Conservation (phyloP, 371 early-diverging fungal species). For the Apophysomyces trapeziformis region DNA sequence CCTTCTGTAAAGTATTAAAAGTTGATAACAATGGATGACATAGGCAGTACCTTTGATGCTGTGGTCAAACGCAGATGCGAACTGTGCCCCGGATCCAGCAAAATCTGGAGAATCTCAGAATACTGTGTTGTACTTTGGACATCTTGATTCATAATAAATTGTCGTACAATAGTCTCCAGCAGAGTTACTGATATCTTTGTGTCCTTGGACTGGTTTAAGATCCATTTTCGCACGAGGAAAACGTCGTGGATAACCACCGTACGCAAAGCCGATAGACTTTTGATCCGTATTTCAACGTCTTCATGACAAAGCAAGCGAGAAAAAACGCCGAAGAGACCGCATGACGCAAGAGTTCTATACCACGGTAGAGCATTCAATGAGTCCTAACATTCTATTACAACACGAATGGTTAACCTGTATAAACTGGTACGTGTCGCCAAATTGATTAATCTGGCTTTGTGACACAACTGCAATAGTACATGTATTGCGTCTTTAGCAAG, state of each 20-base stretch:
- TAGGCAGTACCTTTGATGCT: slow-evolving; percentile 25
- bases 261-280: slow-evolving; percentile 71
- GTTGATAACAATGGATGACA: neutral
- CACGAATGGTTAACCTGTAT: slow-evolving; percentile 40
- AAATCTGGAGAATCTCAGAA: slow-evolving; percentile 70
- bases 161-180: slow-evolving; percentile 65
- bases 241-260: slow-evolving; percentile 81
- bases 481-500: slow-evolving; percentile 67
- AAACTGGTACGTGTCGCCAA: slow-evolving; percentile 56
- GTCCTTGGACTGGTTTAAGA: slow-evolving; percentile 62
- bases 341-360: slow-evolving; percentile 63
- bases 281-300: slow-evolving; percentile 58
- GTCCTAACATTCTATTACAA: neutral
- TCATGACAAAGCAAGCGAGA: slow-evolving; percentile 62
- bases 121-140: slow-evolving; percentile 71
- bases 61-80: slow-evolving; percentile 25
- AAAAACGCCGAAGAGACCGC: slow-evolving; percentile 79
- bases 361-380: neutral
- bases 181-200: slow-evolving; percentile 41
- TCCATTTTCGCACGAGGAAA: slow-evolving; percentile 69
- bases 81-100: slow-evolving; percentile 70
- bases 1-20: neutral
- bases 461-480: slow-evolving; percentile 80
- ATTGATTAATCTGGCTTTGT: slow-evolving; percentile 72
- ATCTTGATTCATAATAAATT: slow-evolving; percentile 63